These are phyloP conservation scores for Calonectria hawksworthii DNA, from an alignment of 2,329 filamentous ascomycete genomes.

Conservation along the genomic window DNA sequence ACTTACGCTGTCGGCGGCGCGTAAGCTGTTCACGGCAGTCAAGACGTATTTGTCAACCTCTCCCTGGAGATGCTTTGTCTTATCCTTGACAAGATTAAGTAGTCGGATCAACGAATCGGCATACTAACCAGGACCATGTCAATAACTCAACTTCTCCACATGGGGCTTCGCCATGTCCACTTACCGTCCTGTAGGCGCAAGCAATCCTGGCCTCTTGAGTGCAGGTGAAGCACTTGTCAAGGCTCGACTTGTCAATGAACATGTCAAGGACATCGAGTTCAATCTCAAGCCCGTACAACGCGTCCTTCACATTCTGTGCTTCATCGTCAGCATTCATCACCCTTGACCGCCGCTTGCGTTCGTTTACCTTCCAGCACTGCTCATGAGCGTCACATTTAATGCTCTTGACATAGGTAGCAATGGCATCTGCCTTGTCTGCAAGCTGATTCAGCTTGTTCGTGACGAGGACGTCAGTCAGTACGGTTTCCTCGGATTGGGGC, in stretches of 20 bases:
- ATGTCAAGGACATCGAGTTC: conserved; percentile 45
- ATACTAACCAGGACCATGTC: conserved; percentile 37
- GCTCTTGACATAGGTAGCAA: conserved; percentile 37
- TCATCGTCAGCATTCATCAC: conserved; percentile 23
- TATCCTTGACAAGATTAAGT: conserved; percentile 42
- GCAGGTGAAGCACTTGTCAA: conserved; percentile 43
- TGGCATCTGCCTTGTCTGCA: conserved; percentile 40
- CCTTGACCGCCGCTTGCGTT: too few species aligned
- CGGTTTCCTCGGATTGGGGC: conserved; percentile 3
- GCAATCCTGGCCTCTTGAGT: conserved; percentile 43
- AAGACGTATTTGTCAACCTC: conserved; percentile 46
- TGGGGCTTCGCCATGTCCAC: not conserved
- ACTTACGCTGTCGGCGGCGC: conserved; percentile 46
- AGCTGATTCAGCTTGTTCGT: conserved; percentile 43
- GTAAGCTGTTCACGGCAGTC: conserved; percentile 48
- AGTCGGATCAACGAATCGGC: conserved; percentile 46
- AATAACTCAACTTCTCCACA: not conserved
- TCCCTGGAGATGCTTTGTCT: conserved; percentile 44
- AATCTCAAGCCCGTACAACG: conserved; percentile 46
- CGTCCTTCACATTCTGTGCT: conserved; percentile 37
- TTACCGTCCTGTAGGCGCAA: conserved; percentile 44
- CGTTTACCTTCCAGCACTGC: conserved; percentile 43
- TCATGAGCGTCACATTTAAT: conserved; percentile 37
- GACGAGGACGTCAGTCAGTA: conserved; percentile 39
- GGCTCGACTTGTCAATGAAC: conserved; percentile 43